These are phyloP conservation scores for Stentor coeruleus DNA, from an alignment of 73 alveolate genomes.

Conservation along the genomic window DNA sequence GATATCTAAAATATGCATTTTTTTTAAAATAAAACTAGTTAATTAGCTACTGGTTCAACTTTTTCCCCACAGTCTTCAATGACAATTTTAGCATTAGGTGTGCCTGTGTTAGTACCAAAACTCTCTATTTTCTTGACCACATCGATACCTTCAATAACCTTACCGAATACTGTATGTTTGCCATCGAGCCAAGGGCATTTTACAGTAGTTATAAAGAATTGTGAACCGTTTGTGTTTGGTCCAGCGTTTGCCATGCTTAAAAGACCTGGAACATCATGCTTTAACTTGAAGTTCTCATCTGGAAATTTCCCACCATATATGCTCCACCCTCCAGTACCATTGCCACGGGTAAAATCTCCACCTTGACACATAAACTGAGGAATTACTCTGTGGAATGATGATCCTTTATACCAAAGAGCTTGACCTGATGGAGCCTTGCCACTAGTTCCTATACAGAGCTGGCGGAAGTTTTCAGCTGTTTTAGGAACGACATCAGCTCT, in stretches of 20 bases:
- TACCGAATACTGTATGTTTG: conserved; percentile 95
- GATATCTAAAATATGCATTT: conserved; percentile 18
- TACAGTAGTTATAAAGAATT: conserved; percentile 91
- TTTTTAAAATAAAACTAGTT: too few species aligned
- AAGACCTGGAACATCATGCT: conserved; percentile 67
- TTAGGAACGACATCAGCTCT: conserved; percentile 70
- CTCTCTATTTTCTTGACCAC: conserved; percentile 39
- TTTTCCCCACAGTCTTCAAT: conserved; percentile 55
- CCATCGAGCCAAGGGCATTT: conserved; percentile 91
- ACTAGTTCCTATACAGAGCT: conserved; percentile 82
- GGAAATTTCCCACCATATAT: conserved; percentile 84
- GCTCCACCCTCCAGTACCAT: conserved; percentile 94
- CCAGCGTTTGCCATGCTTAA: conserved; percentile 92
- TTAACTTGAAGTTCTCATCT: conserved; percentile 84
- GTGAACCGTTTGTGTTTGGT: conserved; percentile 94
- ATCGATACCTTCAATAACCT: conserved; percentile 59
- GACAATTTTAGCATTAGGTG: conserved; percentile 29
- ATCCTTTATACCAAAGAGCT: conserved; percentile 56
- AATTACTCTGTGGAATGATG: conserved; percentile 77
- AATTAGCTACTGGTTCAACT: too few species aligned
- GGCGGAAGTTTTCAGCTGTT: conserved; percentile 94
- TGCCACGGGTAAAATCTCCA: conserved; percentile 89
- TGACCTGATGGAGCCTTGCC: conserved; percentile 45
- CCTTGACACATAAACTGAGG: conserved; percentile 81
- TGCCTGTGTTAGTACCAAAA: conserved; percentile 45